These are phyloP conservation scores for Daldinia eschscholtzii DNA, from an alignment of 2,329 filamentous ascomycete genomes.

Conservation along the genomic window DNA sequence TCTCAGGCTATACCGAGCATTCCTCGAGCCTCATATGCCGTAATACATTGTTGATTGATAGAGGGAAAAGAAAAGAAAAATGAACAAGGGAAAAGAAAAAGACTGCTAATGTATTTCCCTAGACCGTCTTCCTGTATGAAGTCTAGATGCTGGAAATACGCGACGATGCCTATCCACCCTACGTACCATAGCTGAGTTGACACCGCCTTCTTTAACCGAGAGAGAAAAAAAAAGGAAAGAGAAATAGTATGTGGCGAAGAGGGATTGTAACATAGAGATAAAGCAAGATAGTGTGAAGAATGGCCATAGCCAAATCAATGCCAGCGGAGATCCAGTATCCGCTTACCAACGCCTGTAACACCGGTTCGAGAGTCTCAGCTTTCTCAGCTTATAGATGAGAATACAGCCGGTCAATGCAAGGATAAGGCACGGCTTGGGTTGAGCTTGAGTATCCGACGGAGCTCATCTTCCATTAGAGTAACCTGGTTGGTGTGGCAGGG, in stretches of 20 bases:
- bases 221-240: slow-evolving; percentile 19
- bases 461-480: slow-evolving; percentile 65
- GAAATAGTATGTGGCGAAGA: slow-evolving; percentile 28
- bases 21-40: slow-evolving; percentile 38
- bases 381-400: slow-evolving; percentile 24
- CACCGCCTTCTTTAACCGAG: slow-evolving; percentile 36
- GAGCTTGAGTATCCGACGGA: slow-evolving; percentile 65
- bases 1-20: slow-evolving; percentile 41
- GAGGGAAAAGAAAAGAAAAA: slow-evolving; percentile 34
- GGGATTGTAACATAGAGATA: slow-evolving; percentile 25
- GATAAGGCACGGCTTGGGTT: slow-evolving; percentile 42
- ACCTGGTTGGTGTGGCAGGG: slow-evolving; percentile 55
- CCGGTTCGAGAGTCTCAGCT: slow-evolving; percentile 28
- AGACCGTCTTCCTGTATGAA: slow-evolving; percentile 39
- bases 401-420: slow-evolving; percentile 12
- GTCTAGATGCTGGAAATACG: slow-evolving; percentile 51
- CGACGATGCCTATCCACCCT: slow-evolving; percentile 45
- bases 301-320: slow-evolving; percentile 35
- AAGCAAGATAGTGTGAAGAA: slow-evolving; percentile 41
- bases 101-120: slow-evolving; percentile 42
- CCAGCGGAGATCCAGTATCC: slow-evolving; percentile 19
- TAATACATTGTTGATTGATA: slow-evolving; percentile 49
- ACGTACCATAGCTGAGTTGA: slow-evolving; percentile 44
- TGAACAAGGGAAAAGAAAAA: slow-evolving; percentile 15
- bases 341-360: slow-evolving; percentile 41